Percentiles rank a stretch among this genome's conserved stretches.
phyloP scores from a whole-genome alignment of 2,329 filamentous ascomycete species.

The Neonectria sp. region DNA sequence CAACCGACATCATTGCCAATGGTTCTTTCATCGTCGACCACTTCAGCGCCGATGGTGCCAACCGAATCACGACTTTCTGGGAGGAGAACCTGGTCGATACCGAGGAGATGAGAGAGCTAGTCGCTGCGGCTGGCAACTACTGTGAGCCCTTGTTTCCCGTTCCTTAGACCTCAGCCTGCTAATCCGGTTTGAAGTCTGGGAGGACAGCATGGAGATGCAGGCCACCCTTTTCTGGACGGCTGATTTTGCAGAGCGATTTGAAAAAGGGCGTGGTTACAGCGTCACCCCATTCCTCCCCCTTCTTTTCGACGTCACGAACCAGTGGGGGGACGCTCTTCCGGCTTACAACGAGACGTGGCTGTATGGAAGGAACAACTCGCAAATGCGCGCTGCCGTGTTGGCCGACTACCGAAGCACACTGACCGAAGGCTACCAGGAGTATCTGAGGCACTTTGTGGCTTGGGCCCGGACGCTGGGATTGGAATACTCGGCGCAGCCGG shows the following conservation, averaged over 20 bases:
- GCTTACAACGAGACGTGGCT: not conserved
- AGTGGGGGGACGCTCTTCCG: not conserved
- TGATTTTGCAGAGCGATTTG: not conserved
- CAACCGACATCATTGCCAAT: not conserved
- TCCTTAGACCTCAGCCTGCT: not conserved
- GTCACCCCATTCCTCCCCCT: not conserved
- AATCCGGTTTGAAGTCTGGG: constrained; percentile 4
- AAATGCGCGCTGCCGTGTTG: too few species aligned
- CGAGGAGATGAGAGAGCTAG: not conserved
- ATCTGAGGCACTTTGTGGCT: not conserved
- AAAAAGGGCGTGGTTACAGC: not conserved
- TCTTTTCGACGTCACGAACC: not conserved
- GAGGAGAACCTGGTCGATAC: constrained; percentile 8
- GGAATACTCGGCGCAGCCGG: not conserved
- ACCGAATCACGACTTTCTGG: constrained; percentile 1
- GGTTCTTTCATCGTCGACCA: constrained; percentile 8
- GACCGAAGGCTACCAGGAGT: not conserved
- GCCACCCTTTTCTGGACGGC: not conserved
- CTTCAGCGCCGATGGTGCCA: not conserved
- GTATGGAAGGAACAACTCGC: too few species aligned
- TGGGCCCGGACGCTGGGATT: not conserved
- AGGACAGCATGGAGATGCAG: constrained; percentile 20
- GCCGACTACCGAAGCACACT: constrained; percentile 1
- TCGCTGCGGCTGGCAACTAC: constrained; percentile 4
- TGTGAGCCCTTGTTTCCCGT: not conserved